These are phyloP conservation scores for Beauveria varroae DNA, from an alignment of 2,329 filamentous ascomycete species.

Conservation along the genomic window DNA sequence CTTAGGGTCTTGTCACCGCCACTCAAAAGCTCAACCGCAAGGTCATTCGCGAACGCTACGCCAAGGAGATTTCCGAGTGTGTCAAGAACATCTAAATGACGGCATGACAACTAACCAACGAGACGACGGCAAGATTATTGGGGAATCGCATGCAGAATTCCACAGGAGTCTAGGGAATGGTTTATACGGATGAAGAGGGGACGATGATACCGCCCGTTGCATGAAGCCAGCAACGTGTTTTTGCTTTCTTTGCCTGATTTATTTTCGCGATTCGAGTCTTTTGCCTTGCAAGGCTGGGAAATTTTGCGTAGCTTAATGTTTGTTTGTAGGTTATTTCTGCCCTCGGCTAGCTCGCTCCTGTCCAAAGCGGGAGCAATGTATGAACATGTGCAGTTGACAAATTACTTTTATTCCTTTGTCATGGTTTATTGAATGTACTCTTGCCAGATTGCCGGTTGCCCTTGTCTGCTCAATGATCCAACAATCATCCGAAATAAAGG, in stretches of 20 bases:
- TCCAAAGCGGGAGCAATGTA: background rate
- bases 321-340: slow-evolving; percentile 11
- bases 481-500: no score
- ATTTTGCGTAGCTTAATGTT: slow-evolving; percentile 9
- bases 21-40: slow-evolving; percentile 54
- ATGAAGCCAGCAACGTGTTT: slow-evolving; percentile 8
- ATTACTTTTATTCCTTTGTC: background rate
- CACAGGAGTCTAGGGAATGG: background rate
- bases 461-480: no score
- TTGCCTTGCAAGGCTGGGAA: slow-evolving; percentile 3
- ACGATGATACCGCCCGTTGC: slow-evolving; percentile 16
- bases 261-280: background rate
- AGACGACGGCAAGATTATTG: background rate
- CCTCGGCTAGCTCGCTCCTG: background rate
- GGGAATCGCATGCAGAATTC: slow-evolving; percentile 1
- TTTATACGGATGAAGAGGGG: background rate
- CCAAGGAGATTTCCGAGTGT: slow-evolving; percentile 41
- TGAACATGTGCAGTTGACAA: background rate
- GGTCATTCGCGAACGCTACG: slow-evolving; percentile 41
- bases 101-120: background rate
- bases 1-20: slow-evolving; percentile 51
- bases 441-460: no score
- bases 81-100: slow-evolving; percentile 21
- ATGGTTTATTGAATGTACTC: no score
- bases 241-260: slow-evolving; percentile 8